Conservation (phyloP, 1,139 yeast species). For the Maudiozyma humilis region DNA sequence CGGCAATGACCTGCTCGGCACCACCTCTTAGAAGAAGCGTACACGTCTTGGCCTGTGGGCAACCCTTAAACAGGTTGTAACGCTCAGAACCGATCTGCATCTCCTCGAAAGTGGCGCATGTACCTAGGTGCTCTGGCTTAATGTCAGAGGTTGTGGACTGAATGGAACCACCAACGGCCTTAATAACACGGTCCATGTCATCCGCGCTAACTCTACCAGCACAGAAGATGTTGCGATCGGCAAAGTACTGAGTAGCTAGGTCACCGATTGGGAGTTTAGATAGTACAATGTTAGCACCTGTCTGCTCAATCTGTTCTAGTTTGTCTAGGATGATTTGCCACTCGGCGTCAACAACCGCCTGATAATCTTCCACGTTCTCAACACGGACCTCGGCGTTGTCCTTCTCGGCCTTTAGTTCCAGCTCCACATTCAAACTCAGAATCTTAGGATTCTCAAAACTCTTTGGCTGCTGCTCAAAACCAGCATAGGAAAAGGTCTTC, state of each 20-base stretch:
- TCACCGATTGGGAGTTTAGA: conserved; percentile 97
- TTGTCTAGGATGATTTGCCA: conserved; percentile 90
- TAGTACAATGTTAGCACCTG: conserved; percentile 89
- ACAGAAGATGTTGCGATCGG: conserved; percentile 92
- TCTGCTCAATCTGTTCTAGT: conserved; percentile 67
- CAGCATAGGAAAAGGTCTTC: conserved; percentile 94
- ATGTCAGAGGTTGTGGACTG: conserved; percentile 88
- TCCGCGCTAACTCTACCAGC: conserved; percentile 90
- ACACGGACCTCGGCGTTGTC: conserved; percentile 99
- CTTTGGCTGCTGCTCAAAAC: conserved; percentile 98
- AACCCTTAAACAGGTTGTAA: conserved; percentile 84
- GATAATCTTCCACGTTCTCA: conserved; percentile 88
- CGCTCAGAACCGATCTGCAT: conserved; percentile 93
- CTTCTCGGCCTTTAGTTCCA: conserved; percentile 94
- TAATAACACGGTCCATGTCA: conserved; percentile 85
- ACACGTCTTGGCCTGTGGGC: conserved; percentile 89
- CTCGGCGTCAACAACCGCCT: conserved; percentile 95
- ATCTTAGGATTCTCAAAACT: conserved; percentile 71
- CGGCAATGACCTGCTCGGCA: conserved; percentile 97
- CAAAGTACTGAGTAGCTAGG: conserved; percentile 94
- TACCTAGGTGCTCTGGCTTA: conserved; percentile 63
- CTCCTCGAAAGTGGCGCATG: conserved; percentile 82
- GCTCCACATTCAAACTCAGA: conserved; percentile 78
- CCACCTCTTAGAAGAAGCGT: conserved; percentile 93
- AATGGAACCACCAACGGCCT: conserved; percentile 89